Percentiles rank a stretch among this genome's conserved stretches.
Conservation (phyloP, 2,329 filamentous ascomycete genomes). For the Dothistroma pini region DNA sequence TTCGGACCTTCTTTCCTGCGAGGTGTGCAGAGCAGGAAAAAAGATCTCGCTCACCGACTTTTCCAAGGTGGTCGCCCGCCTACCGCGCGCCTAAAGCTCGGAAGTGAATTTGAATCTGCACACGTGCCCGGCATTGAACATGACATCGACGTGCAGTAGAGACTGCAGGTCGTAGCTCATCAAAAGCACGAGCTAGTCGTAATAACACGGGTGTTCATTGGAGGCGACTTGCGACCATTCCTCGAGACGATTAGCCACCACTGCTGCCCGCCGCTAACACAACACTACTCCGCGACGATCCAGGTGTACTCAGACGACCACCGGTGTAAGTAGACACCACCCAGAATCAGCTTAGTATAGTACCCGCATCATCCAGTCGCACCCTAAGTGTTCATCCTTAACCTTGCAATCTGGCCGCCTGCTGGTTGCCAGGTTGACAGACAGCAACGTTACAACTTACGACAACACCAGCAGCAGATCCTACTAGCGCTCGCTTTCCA, state of each 20-base stretch:
- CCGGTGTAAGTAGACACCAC: neutral
- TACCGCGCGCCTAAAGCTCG: constrained; percentile 1
- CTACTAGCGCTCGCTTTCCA: neutral
- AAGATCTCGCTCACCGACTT: constrained; percentile 4
- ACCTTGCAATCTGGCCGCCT: neutral
- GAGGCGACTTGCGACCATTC: neutral
- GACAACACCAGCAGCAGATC: neutral
- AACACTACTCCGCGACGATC: neutral
- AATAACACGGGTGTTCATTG: neutral
- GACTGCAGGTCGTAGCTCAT: neutral
- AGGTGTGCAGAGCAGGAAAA: neutral
- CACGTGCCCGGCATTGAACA: neutral
- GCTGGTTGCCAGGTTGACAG: neutral
- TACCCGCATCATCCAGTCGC: neutral
- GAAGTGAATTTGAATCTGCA: neutral
- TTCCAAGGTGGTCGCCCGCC: neutral
- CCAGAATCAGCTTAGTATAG: neutral
- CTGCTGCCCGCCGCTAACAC: neutral
- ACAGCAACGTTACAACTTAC: neutral
- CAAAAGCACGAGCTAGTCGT: neutral
- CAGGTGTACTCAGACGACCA: neutral
- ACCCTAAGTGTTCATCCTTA: neutral
- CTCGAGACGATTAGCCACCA: neutral
- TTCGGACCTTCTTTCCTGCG: neutral
- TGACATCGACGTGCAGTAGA: neutral